phyloP scores from a whole-genome alignment of 495 filamentous ascomycete species.

The Daldinia childiae region DNA sequence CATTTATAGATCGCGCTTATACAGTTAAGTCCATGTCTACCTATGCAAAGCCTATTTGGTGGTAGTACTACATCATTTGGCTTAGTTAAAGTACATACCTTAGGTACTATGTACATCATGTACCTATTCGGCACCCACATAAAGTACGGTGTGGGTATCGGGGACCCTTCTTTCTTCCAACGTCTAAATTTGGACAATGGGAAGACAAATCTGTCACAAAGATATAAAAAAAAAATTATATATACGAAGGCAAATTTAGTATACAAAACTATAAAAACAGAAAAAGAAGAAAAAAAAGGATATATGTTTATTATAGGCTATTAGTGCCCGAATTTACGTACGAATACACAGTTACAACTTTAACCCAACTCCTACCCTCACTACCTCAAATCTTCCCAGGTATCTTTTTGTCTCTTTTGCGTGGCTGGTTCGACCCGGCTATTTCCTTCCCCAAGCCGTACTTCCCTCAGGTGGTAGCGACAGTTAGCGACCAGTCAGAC shows the following conservation, averaged over 20 bases:
- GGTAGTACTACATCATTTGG: neutral
- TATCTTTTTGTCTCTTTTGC: constrained; percentile 1
- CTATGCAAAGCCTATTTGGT: neutral
- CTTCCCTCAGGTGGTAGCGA: constrained; percentile 16
- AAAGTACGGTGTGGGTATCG: constrained; percentile 14
- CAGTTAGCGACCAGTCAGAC: neutral
- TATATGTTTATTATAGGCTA: neutral
- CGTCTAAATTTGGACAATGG: constrained; percentile 23
- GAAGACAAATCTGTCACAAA: constrained; percentile 1
- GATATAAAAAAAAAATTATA: neutral
- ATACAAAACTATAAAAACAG: neutral
- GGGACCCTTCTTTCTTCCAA: constrained; percentile 9
- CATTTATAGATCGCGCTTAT: constrained; percentile 4
- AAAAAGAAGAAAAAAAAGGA: neutral
- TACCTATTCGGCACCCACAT: too few relatives aligned
- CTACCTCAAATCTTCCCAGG: neutral
- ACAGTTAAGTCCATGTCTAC: neutral
- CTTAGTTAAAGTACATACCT: too few relatives aligned
- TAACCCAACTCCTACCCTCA: constrained; percentile 10
- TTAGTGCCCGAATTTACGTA: constrained; percentile 5
- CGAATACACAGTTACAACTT: constrained; percentile 14
- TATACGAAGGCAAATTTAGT: constrained; percentile 7
- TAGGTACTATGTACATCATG: too few relatives aligned
- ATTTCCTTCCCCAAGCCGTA: constrained; percentile 38
- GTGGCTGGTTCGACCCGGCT: constrained; percentile 38